Conservation (phyloP, 1,139 yeast species). For the Saccharomyces hybrid region DNA sequence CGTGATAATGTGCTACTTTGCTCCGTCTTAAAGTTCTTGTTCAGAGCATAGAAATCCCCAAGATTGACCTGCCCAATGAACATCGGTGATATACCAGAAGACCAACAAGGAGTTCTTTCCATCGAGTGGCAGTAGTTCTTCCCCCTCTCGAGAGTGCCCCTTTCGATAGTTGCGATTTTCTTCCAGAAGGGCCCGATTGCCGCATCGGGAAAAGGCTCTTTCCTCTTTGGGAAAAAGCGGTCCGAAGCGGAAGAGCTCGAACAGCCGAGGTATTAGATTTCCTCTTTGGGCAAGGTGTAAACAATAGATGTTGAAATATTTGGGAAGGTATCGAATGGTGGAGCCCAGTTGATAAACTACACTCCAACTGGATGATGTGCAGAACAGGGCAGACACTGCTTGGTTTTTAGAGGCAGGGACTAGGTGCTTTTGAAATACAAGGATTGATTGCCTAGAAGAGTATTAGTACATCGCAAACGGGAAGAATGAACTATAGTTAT, state of each 20-base stretch:
- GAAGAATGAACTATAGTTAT: slow-evolving; percentile 19
- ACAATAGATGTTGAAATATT: neutral
- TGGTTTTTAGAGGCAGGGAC: neutral
- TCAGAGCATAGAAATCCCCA: neutral
- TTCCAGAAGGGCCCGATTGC: neutral
- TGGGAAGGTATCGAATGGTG: neutral
- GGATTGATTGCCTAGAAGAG: neutral
- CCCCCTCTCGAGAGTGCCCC: neutral
- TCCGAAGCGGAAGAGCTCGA: neutral
- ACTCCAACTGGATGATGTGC: neutral
- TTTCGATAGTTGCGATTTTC: neutral
- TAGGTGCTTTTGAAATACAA: no score
- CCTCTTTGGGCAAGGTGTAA: neutral
- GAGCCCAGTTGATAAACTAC: neutral
- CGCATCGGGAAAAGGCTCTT: neutral
- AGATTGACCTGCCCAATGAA: neutral
- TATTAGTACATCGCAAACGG: neutral
- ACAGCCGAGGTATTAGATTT: neutral
- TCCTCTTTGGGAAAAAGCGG: neutral
- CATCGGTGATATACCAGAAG: neutral
- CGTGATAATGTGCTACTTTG: neutral
- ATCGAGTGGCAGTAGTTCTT: neutral
- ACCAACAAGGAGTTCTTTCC: neutral
- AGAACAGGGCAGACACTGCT: neutral
- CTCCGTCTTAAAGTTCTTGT: neutral